Evolutionary conservation across 78 protist species (phyloP), one percentile per base, ranked within the genome.

Genomic region (Creolimax fragrantissima): DNA sequence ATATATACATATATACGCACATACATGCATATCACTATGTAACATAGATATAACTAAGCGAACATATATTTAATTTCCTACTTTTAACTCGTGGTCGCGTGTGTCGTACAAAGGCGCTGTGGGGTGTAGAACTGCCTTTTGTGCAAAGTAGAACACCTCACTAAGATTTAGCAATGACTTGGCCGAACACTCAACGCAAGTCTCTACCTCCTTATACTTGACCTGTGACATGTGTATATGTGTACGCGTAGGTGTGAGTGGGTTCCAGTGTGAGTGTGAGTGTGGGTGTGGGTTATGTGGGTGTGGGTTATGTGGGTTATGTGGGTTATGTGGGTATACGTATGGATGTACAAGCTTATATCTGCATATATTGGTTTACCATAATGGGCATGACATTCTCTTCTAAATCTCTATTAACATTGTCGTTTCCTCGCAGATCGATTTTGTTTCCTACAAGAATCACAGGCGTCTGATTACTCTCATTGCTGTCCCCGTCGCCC

Each of bases 91-190:
- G 84, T 90, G 85, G 5, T 11, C 43, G 42, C 41, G 4, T 35
- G 45, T 6, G 85, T 90, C 92, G 85, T 67, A 90, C 43, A 90
- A 5, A 32, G 85, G 85, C n/a, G 92, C 84, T 35, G 43, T 58
- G 35, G 92, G 92, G 43, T 90, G 92, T 35, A 90, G 42, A 17
- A 90, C 92, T 32, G 92, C 74, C 92, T 90, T 90, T 5, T 67
- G 86, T 0, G 92, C 92, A 11, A 36, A 90, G 43, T 90, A 90
- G 44, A 90, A 90, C 35, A 90, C 92, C 43, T 90, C 92, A 39
- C 6, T 4, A 6, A 90, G 6, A 85, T 90, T 90, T 35, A 67
- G 3, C 37, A 4, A 24, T 43, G 4, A 3, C 43, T 90, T 58
- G 42, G 85, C 92, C 2, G 58, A 41, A 47, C 92, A 90, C 44